Percentiles rank a stretch among this genome's conserved stretches.
Evolutionary conservation across 345 rosid species (phyloP).

Genomic region (Eucalyptus viminalis): DNA sequence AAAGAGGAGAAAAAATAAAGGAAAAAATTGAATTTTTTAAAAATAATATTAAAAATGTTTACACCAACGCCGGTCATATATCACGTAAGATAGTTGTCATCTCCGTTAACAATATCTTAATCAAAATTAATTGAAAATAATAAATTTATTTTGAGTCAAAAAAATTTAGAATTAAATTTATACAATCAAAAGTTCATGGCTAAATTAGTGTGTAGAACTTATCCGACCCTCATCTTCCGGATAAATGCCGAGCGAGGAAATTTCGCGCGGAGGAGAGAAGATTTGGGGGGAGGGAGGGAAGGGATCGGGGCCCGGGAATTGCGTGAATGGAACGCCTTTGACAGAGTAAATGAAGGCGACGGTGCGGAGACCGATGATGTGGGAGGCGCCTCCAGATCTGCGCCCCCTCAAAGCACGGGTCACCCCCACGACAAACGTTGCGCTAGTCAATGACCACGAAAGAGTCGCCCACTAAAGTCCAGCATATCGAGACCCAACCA

Average conservation of each 20-base stretch:
- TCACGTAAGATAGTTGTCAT: accelerated
- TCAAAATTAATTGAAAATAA: accelerated
- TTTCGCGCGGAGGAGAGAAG: background rate
- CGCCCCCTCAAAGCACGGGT: background rate
- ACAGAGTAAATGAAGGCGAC: background rate
- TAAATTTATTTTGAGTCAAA: accelerated
- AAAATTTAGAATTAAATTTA: accelerated
- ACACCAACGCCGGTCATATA: accelerated
- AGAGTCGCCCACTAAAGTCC: background rate
- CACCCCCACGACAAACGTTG: background rate
- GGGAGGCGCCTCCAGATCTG: background rate
- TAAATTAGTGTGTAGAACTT: background rate
- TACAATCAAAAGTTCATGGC: accelerated
- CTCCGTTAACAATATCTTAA: accelerated
- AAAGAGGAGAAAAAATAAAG: too few relatives aligned
- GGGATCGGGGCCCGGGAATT: background rate
- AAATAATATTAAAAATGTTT: too few relatives aligned
- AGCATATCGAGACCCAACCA: background rate
- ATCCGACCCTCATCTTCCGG: background rate
- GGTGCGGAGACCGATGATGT: background rate
- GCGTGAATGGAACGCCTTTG: background rate
- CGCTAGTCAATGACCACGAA: background rate
- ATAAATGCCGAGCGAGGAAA: background rate
- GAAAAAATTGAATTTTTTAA: accelerated
- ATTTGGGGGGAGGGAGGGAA: background rate